Evolutionary conservation across 2,329 filamentous ascomycete genomes (phyloP), one percentile per base, ranked within the genome.

Genomic region (Stachybotrys elegans): DNA sequence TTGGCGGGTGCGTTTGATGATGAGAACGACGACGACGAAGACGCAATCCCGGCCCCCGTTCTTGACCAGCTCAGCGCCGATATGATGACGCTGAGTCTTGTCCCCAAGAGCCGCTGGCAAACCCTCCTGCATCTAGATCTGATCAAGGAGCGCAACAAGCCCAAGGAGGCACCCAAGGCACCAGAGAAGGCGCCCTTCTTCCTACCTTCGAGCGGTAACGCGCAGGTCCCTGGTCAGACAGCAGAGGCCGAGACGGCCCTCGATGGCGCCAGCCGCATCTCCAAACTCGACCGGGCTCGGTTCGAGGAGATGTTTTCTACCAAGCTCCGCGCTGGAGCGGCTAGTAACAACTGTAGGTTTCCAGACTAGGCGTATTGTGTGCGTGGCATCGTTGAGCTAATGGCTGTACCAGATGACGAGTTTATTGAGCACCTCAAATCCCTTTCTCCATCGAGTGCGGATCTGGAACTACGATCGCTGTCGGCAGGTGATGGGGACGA

Each of bases 141-240:
- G 21, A 95, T 98, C 61, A 87, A 91, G 68, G 81, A 90, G 65
- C 86, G 93, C 48, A 98, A 98, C 68, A 95, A 93, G 66, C 93
- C 94, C 1, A 91, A 83, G 52, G 90, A 96, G 63, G 81, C 91
- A 0, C 91, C 91, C 14, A 96, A 96, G 68, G 79, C 83, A 6
- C 93, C 93, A 0, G 88, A 96, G 61, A 95, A 94, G 59, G 92
- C 92, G 0, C 94, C 93, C 0, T 97, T 97, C 73, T 97, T 97
- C 73, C 74, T 97, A 4, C 88, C 90, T 0, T 84, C 84, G 0
- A 70, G 84, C 5, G 73, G 75, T 6, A 66, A 61, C 4, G 66
- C 65, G 2, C 64, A 65, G 22, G 56, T 67, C 1, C 71, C 78
- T 44, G 57, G 50, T 3, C 58, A 61, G 12, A 58, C 66, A 32